Conservation (phyloP, 2,329 filamentous ascomycete species). For the Pestalotiopsis sp. region DNA sequence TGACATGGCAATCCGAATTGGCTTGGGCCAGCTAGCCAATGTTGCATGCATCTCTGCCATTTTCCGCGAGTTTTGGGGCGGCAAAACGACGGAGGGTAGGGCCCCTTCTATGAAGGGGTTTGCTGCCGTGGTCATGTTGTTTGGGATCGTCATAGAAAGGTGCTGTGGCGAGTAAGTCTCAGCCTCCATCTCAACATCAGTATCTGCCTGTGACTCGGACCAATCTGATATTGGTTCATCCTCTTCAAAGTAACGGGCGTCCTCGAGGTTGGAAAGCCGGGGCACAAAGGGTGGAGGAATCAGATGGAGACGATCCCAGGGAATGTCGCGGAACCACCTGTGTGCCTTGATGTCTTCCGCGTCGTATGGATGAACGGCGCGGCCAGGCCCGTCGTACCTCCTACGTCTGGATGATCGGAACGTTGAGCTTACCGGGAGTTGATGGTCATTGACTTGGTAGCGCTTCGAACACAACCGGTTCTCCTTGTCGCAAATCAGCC, state of each 20-base stretch:
- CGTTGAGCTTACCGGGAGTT: slow-evolving; percentile 12
- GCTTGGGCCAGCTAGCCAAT: slow-evolving; percentile 40
- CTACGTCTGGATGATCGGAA: slow-evolving; percentile 29
- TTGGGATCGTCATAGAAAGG: not conserved
- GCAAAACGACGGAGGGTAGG: not conserved
- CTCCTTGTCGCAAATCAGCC: slow-evolving; percentile 74
- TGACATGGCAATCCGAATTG: slow-evolving; percentile 45
- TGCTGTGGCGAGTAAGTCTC: not conserved
- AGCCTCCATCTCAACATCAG: slow-evolving; percentile 34
- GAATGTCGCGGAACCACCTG: slow-evolving; percentile 79
- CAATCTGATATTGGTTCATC: slow-evolving; percentile 72
- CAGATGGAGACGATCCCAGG: slow-evolving; percentile 76
- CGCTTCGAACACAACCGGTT: slow-evolving; percentile 74
- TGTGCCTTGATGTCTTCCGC: slow-evolving; percentile 89
- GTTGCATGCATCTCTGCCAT: slow-evolving; percentile 30
- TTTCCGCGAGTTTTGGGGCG: slow-evolving; percentile 27
- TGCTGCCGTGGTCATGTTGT: not conserved
- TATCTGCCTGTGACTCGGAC: slow-evolving; percentile 45
- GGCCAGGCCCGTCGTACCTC: slow-evolving; percentile 37
- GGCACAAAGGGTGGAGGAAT: slow-evolving; percentile 80
- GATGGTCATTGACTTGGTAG: slow-evolving; percentile 69
- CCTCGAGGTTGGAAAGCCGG: slow-evolving; percentile 65
- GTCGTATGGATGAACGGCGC: slow-evolving; percentile 80
- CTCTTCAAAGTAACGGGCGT: slow-evolving; percentile 90
- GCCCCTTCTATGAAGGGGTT: not conserved